These are phyloP conservation scores for Fistulifera pelliculosa DNA, from an alignment of 108 stramenopile genomes.

Conservation along the genomic window DNA sequence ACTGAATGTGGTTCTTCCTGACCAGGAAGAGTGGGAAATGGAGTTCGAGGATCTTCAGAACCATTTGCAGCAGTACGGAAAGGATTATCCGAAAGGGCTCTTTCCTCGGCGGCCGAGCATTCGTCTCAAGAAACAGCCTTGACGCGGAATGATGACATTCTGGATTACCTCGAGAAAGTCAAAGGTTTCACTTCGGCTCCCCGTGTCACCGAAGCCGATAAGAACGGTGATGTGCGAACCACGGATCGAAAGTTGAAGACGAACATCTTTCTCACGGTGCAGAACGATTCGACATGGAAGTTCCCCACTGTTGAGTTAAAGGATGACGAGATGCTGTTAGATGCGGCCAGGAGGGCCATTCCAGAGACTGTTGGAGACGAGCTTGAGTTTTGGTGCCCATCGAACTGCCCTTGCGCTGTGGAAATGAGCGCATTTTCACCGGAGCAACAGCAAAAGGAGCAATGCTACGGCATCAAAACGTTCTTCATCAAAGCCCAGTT, in stretches of 20 bases:
- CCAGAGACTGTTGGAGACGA: constrained; percentile 21
- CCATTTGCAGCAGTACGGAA: constrained; percentile 51
- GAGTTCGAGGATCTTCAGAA: constrained; percentile 48
- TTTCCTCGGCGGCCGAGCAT: constrained; percentile 34
- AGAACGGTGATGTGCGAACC: constrained; percentile 49
- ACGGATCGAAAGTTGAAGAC: constrained; percentile 60
- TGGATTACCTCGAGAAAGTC: background rate
- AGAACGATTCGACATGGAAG: constrained; percentile 37
- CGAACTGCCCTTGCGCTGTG: constrained; percentile 61
- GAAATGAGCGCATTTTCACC: constrained; percentile 30
- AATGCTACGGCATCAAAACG: constrained; percentile 63
- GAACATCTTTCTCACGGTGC: constrained; percentile 52
- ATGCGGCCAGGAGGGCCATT: constrained; percentile 30
- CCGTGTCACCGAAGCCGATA: constrained; percentile 76
- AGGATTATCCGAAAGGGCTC: constrained; percentile 53
- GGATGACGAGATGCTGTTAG: constrained; percentile 47
- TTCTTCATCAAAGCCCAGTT: constrained; percentile 63
- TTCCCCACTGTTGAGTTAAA: constrained; percentile 48
- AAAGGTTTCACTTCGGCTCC: constrained; percentile 62
- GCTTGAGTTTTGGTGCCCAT: constrained; percentile 51
- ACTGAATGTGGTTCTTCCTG: constrained; percentile 59
- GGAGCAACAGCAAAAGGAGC: constrained; percentile 11
- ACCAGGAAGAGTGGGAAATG: constrained; percentile 51
- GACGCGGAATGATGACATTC: background rate
- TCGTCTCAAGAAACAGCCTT: constrained; percentile 45